Percentiles rank a stretch among this genome's conserved stretches.
Conservation (phyloP, 805 yeast genomes). For the Saccharomyces jurei region DNA sequence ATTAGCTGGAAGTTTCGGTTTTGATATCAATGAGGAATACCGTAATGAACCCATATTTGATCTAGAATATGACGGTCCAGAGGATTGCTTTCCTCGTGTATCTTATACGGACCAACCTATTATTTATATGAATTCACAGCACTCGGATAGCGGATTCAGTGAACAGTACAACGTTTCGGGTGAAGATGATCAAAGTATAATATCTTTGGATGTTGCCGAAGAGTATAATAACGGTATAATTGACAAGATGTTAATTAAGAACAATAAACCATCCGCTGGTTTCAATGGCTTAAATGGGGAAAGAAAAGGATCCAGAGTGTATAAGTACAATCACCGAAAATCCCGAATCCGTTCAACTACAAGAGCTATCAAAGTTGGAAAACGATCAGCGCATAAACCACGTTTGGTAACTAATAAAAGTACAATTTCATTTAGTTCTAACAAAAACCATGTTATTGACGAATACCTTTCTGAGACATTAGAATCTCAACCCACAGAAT, state of each 20-base stretch:
- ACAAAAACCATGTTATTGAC: neutral
- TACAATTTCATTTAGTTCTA: neutral
- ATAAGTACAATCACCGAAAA: neutral
- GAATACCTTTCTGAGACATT: neutral
- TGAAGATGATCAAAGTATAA: neutral
- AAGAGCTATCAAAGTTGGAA: neutral
- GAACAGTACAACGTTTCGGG: neutral
- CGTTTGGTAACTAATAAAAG: neutral
- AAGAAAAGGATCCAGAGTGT: neutral
- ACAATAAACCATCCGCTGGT: neutral
- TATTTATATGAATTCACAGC: neutral
- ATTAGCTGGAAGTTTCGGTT: constrained; percentile 2
- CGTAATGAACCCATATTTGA: neutral
- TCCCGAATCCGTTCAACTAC: neutral
- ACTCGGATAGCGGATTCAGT: neutral
- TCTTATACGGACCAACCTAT: neutral
- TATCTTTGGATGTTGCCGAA: neutral
- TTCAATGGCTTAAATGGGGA: neutral
- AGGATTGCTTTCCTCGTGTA: neutral
- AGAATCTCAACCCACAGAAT: neutral
- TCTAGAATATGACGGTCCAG: neutral
- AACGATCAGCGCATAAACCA: neutral
- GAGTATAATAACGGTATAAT: neutral
- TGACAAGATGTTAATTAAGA: neutral
- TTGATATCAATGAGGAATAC: neutral